Percentiles rank a stretch among this genome's conserved stretches.
These are phyloP conservation scores for Colletotrichum somersetense DNA, from an alignment of 2,329 filamentous ascomycete species.

Conservation along the genomic window DNA sequence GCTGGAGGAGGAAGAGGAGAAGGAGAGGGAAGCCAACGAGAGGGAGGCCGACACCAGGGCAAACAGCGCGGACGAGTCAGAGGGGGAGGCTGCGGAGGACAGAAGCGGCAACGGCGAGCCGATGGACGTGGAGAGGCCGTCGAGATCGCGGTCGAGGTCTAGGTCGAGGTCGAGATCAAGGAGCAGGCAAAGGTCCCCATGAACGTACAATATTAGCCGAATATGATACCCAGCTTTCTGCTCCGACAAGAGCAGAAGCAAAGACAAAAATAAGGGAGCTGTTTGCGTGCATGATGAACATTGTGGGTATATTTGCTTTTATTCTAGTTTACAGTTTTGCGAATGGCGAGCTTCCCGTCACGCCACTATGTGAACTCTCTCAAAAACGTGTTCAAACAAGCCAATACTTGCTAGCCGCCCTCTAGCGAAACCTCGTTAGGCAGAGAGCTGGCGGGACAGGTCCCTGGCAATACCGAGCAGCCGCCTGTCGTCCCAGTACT, in stretches of 20 bases:
- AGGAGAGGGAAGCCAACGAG: slow-evolving; percentile 47
- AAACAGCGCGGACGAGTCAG: slow-evolving; percentile 52
- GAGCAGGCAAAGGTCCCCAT: slow-evolving; percentile 29
- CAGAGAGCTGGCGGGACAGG: slow-evolving; percentile 51
- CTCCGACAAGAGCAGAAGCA: background rate
- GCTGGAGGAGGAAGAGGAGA: slow-evolving; percentile 66
- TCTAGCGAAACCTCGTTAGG: background rate
- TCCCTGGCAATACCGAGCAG: slow-evolving; percentile 70
- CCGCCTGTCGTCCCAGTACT: slow-evolving; percentile 80
- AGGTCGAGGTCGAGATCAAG: slow-evolving; percentile 36
- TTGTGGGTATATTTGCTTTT: slow-evolving; percentile 33
- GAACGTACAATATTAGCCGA: background rate
- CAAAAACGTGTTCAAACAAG: background rate
- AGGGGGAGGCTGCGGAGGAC: slow-evolving; percentile 54
- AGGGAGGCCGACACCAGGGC: slow-evolving; percentile 46
- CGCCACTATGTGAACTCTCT: background rate
- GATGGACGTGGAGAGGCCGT: slow-evolving; percentile 54
- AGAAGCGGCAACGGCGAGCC: slow-evolving; percentile 39
- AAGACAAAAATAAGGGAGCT: background rate
- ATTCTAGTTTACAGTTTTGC: slow-evolving; percentile 25
- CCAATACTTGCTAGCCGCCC: background rate
- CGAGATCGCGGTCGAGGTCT: slow-evolving; percentile 43
- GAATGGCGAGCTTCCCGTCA: background rate
- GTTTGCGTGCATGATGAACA: background rate
- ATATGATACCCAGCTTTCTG: slow-evolving; percentile 31